phyloP scores from a whole-genome alignment of 2,329 filamentous ascomycete genomes.

The Xylariomycetidae sp. region DNA sequence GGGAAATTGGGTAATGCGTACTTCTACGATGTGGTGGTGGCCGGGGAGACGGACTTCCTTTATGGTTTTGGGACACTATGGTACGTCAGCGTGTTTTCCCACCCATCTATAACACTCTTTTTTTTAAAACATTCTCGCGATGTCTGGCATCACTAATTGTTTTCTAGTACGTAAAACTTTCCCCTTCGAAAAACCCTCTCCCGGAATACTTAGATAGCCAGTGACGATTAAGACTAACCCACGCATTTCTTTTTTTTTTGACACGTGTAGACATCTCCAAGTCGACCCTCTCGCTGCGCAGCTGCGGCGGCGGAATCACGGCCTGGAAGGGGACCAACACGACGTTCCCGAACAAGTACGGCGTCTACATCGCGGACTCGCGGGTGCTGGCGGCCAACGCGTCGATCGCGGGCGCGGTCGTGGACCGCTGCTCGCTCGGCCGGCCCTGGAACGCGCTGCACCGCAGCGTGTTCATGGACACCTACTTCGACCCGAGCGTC shows the following conservation, averaged over 20 bases:
- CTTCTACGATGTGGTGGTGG: conserved; percentile 56
- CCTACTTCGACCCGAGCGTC: conserved; percentile 51
- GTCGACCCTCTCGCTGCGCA: conserved; percentile 49
- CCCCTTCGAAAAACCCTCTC: too few relatives aligned
- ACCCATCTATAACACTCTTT: too few relatives aligned
- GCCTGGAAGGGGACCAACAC: conserved; percentile 66
- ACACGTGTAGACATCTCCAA: conserved; percentile 53
- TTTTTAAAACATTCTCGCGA: too few relatives aligned
- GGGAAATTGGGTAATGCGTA: conserved; percentile 64
- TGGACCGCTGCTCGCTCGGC: conserved; percentile 51
- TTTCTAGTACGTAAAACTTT: too few relatives aligned
- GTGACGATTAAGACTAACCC: too few relatives aligned
- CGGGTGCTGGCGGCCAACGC: conserved; percentile 50
- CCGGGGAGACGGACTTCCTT: conserved; percentile 64
- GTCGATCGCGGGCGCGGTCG: conserved; percentile 29
- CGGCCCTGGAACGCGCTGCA: conserved; percentile 59
- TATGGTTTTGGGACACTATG: conserved; percentile 65
- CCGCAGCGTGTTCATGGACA: conserved; percentile 51
- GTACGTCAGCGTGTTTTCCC: too few relatives aligned
- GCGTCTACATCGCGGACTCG: conserved; percentile 58
- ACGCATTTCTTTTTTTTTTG: too few relatives aligned
- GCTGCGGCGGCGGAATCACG: conserved; percentile 62
- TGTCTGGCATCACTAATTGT: too few relatives aligned
- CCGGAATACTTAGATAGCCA: too few relatives aligned
- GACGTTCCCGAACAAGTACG: conserved; percentile 62